Percentiles rank a stretch among this genome's conserved stretches.
phyloP scores from a whole-genome alignment of 2,329 filamentous ascomycete species.

The Chaetomiaceae sp. region DNA sequence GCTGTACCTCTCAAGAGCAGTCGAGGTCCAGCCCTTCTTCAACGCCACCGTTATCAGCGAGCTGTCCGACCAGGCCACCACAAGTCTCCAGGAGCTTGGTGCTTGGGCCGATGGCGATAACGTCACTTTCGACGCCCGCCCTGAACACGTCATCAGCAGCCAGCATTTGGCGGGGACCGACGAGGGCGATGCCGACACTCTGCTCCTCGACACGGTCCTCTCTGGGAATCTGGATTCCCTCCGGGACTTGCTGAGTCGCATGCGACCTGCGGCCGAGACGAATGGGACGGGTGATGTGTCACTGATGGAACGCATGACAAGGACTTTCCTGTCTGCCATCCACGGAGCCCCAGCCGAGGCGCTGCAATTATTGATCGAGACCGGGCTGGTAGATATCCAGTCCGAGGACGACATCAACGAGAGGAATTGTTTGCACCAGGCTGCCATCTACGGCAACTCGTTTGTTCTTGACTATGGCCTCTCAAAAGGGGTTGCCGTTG shows the following conservation, averaged over 20 bases:
- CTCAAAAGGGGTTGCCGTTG: slow-evolving; percentile 68
- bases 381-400: slow-evolving; percentile 78
- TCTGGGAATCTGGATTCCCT: slow-evolving; percentile 73
- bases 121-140: slow-evolving; percentile 66
- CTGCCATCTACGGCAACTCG: slow-evolving; percentile 85
- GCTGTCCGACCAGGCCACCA: slow-evolving; percentile 93
- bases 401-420: slow-evolving; percentile 98
- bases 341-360: slow-evolving; percentile 77
- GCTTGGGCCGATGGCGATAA: slow-evolving; percentile 97
- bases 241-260: slow-evolving; percentile 72
- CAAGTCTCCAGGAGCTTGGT: slow-evolving; percentile 88
- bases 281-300: slow-evolving; percentile 44
- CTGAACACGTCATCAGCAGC: slow-evolving; percentile 61
- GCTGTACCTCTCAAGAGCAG: slow-evolving; percentile 88
- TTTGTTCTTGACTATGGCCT: slow-evolving; percentile 74
- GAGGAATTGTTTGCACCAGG: slow-evolving; percentile 91
- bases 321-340: slow-evolving; percentile 85
- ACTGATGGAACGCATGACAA: slow-evolving; percentile 71
- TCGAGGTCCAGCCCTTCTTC: slow-evolving; percentile 97
- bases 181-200: slow-evolving; percentile 82
- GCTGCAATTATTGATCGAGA: slow-evolving; percentile 71
- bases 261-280: slow-evolving; percentile 46
- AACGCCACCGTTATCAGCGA: slow-evolving; percentile 96
- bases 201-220: slow-evolving; percentile 82
- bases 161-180: slow-evolving; percentile 68